Conservation (phyloP, 768 basidiomycete species). For the Hysterangium stoloniferum region DNA sequence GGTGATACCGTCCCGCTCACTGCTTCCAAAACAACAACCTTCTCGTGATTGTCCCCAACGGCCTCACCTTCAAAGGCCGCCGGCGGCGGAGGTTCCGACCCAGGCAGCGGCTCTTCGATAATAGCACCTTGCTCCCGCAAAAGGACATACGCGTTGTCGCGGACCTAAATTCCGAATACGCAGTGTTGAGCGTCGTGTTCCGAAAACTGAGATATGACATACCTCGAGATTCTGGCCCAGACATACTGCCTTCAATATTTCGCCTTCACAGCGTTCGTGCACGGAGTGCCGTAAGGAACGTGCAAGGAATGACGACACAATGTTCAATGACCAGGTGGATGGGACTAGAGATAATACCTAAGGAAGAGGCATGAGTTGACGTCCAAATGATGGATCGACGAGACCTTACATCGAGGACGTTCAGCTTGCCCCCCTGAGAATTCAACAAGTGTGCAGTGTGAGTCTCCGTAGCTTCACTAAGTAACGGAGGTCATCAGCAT, state of each 20-base stretch:
- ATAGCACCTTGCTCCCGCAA: slow-evolving; percentile 58
- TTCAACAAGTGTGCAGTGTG: slow-evolving; percentile 65
- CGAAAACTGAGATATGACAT: slow-evolving; percentile 9
- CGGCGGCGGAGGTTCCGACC: slow-evolving; percentile 11
- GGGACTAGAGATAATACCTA: slow-evolving; percentile 66
- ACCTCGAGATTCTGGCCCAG: slow-evolving; percentile 75
- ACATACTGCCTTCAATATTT: slow-evolving; percentile 71
- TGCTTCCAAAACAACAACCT: not conserved
- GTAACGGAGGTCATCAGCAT: not conserved
- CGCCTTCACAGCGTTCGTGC: slow-evolving; percentile 61
- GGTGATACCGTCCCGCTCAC: too few species aligned
- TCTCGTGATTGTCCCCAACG: slow-evolving; percentile 25
- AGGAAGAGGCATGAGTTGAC: slow-evolving; percentile 3
- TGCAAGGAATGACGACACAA: slow-evolving; percentile 68
- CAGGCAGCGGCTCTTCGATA: slow-evolving; percentile 53
- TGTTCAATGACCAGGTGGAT: slow-evolving; percentile 62
- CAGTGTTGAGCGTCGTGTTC: not conserved
- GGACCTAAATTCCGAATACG: slow-evolving; percentile 40
- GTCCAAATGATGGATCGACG: not conserved
- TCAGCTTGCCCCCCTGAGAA: slow-evolving; percentile 73
- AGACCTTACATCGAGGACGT: slow-evolving; percentile 61
- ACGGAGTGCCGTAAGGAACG: slow-evolving; percentile 72
- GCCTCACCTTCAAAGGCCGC: slow-evolving; percentile 25
- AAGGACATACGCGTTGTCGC: slow-evolving; percentile 49
- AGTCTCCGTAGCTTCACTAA: slow-evolving; percentile 44